A percentile compares a stretch with the other conserved stretches of the same genome.
These are phyloP conservation scores for Drechslerella dactyloides DNA, from an alignment of 2,329 filamentous ascomycete species.

Conservation along the genomic window DNA sequence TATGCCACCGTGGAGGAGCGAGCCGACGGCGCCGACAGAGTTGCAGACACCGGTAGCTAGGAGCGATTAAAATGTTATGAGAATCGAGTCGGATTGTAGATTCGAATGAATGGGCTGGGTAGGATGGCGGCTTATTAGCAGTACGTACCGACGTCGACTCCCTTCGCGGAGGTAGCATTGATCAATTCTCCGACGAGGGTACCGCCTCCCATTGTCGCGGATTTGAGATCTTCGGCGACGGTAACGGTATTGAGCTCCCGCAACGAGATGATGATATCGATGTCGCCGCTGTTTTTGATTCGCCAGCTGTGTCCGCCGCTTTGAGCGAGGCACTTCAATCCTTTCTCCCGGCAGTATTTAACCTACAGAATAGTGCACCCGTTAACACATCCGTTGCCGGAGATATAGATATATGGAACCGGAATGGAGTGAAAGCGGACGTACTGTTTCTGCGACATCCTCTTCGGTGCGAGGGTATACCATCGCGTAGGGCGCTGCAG, in stretches of 20 bases:
- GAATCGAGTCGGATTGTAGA: neutral
- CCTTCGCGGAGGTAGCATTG: conserved; percentile 9
- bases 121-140: too few species aligned
- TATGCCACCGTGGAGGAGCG: conserved; percentile 40
- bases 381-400: too few species aligned
- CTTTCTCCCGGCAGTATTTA: conserved; percentile 31
- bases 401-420: too few species aligned
- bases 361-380: too few species aligned
- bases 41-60: conserved; percentile 43
- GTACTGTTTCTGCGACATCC: conserved; percentile 41
- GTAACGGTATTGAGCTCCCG: conserved; percentile 25
- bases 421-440: too few species aligned
- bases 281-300: conserved; percentile 19
- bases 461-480: conserved; percentile 25
- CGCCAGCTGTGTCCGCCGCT: conserved; percentile 37
- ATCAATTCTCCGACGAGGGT: conserved; percentile 41
- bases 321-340: conserved; percentile 35
- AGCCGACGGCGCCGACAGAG: conserved; percentile 30
- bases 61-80: neutral
- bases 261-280: conserved; percentile 46
- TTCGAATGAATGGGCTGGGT: too few species aligned
- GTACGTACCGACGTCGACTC: conserved; percentile 33
- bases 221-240: conserved; percentile 34
- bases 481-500: conserved; percentile 14
- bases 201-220: conserved; percentile 51